These are phyloP conservation scores for Penicillium sp. DNA, from an alignment of 2,329 filamentous ascomycete species.

Conservation along the genomic window DNA sequence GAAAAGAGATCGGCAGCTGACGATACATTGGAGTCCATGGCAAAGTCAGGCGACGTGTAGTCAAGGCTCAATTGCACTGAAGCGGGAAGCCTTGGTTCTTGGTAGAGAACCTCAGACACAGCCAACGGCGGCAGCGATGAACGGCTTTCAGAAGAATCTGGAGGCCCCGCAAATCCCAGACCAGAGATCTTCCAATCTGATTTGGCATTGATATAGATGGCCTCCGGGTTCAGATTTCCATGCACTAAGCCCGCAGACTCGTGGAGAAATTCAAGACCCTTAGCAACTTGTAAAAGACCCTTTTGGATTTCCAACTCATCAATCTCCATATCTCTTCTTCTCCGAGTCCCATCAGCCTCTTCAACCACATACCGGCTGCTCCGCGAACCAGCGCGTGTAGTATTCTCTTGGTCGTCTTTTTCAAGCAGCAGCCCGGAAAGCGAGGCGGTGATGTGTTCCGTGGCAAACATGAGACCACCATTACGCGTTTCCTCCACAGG, in stretches of 20 bases:
- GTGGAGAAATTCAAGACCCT: conserved; percentile 91
- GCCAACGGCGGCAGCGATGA: conserved; percentile 77
- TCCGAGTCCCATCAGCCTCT: conserved; percentile 68
- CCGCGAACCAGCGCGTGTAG: conserved; percentile 65
- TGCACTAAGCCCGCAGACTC: conserved; percentile 93
- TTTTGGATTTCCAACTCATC: conserved; percentile 98
- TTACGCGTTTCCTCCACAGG: conserved; percentile 91
- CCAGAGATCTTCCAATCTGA: conserved; percentile 98
- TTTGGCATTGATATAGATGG: conserved; percentile 92
- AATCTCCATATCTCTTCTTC: conserved; percentile 80
- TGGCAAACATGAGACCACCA: conserved; percentile 92
- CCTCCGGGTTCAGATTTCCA: conserved; percentile 89
- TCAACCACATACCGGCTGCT: conserved; percentile 78
- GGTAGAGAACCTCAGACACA: conserved; percentile 77
- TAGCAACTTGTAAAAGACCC: conserved; percentile 85
- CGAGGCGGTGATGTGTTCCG: conserved; percentile 87
- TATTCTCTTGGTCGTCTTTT: conserved; percentile 80
- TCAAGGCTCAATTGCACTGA: conserved; percentile 87
- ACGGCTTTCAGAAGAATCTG: conserved; percentile 69
- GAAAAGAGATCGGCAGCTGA: conserved; percentile 89
- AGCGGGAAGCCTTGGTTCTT: conserved; percentile 77
- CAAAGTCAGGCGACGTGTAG: conserved; percentile 91
- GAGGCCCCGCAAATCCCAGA: conserved; percentile 81
- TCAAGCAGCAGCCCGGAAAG: conserved; percentile 76
- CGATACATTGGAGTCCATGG: conserved; percentile 84